Conservation (phyloP, 371 early-diverging fungal genomes). For the Sanchytrium tribonematis region DNA sequence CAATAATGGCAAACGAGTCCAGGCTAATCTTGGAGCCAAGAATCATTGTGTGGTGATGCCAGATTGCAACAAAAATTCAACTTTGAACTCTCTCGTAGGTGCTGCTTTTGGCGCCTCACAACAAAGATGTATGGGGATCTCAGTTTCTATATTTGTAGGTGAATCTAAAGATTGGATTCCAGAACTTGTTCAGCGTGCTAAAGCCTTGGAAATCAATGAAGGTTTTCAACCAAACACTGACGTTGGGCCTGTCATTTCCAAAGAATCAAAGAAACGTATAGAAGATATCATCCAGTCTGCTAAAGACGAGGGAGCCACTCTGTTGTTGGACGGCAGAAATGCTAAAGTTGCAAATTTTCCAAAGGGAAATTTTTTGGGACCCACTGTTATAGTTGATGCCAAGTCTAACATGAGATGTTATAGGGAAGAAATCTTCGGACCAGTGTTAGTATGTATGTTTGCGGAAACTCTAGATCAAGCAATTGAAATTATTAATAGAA, state of each 20-base stretch:
- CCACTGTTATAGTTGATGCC: conserved; percentile 56
- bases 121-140: conserved; percentile 63
- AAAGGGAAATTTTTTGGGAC: conserved; percentile 77
- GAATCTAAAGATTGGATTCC: conserved; percentile 55
- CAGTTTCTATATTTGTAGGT: conserved; percentile 70
- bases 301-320: conserved; percentile 57
- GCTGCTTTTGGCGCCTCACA: conserved; percentile 93
- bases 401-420: conserved; percentile 65
- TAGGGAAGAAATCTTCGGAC: conserved; percentile 85
- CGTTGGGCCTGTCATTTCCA: conserved; percentile 67
- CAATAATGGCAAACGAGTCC: conserved; percentile 76
- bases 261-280: conserved; percentile 34
- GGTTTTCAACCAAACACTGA: conserved; percentile 66
- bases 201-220: conserved; percentile 46
- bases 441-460: conserved; percentile 53
- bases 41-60: conserved; percentile 85
- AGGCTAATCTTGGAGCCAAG: conserved; percentile 87
- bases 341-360: conserved; percentile 27
- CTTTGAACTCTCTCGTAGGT: conserved; percentile 63
- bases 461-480: conserved; percentile 74
- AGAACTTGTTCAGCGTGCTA: conserved; percentile 59
- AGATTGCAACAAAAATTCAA: conserved; percentile 60
- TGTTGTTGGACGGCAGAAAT: conserved; percentile 69
- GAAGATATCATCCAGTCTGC: conserved; percentile 50
- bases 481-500: conserved; percentile 58